These are phyloP conservation scores for Rhytidiadelphus loreus DNA, from an alignment of 225 moss, liverwort and hornwort species.

Conservation along the genomic window DNA sequence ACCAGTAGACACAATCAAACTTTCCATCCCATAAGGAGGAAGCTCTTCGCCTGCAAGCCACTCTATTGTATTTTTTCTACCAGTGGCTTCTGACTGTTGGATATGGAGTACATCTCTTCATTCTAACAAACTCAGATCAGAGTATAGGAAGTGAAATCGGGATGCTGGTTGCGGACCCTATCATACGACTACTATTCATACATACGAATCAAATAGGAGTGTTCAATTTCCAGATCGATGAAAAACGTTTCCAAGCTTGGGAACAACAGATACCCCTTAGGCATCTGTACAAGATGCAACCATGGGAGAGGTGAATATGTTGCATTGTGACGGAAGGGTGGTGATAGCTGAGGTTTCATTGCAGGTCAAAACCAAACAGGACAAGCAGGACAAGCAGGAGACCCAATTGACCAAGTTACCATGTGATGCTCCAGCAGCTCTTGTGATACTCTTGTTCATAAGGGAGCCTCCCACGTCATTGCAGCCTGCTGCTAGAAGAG, in stretches of 20 bases:
- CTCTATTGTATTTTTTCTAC: no score
- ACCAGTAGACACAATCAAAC: no score
- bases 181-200: background rate
- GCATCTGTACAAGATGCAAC: background rate
- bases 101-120: background rate
- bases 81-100: background rate
- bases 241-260: background rate
- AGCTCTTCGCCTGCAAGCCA: no score
- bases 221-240: background rate
- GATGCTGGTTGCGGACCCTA: background rate
- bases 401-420: conserved; percentile 43
- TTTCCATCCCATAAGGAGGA: no score
- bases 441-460: conserved; percentile 78
- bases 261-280: no score
- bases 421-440: conserved; percentile 69
- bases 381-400: background rate
- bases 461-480: conserved; percentile 89
- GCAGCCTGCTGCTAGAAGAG: conserved; percentile 76
- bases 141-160: background rate
- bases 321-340: background rate
- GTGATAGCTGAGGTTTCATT: background rate
- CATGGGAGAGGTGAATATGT: background rate
- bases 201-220: background rate
- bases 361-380: background rate
- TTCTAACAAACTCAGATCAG: background rate